Evolutionary conservation across 768 basidiomycete species (phyloP).

Genomic region (Leccinum ochraceum): DNA sequence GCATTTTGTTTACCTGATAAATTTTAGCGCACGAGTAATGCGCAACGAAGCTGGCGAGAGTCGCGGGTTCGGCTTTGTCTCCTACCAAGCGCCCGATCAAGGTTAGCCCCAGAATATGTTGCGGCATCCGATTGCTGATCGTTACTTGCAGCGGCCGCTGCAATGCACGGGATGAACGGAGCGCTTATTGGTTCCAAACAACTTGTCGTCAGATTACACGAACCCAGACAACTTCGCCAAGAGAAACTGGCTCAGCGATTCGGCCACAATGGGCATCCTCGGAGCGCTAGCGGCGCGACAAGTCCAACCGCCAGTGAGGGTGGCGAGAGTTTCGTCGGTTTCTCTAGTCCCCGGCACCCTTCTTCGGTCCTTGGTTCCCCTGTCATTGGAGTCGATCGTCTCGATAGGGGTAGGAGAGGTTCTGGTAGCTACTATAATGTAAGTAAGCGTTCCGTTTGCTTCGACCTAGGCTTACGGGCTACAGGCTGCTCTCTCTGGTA

Average conservation of each 20-base stretch:
- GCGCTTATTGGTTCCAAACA: conserved; percentile 68
- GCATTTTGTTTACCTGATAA: background rate
- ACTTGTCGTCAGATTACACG: conserved; percentile 84
- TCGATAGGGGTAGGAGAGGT: conserved; percentile 69
- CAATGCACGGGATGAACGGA: conserved; percentile 84
- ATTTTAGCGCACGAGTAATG: conserved; percentile 83
- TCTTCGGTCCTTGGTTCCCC: conserved; percentile 57
- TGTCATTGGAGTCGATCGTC: conserved; percentile 53
- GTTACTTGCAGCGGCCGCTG: conserved; percentile 55
- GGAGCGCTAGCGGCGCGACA: conserved; percentile 80
- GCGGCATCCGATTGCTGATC: conserved; percentile 3
- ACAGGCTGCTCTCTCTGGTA: conserved; percentile 81
- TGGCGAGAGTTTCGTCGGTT: conserved; percentile 72
- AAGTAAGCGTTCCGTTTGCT: conserved; percentile 20
- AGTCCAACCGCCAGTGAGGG: conserved; percentile 83
- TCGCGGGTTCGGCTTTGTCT: conserved; percentile 91
- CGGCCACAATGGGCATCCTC: conserved; percentile 75
- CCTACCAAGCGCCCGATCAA: conserved; percentile 81
- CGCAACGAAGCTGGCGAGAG: conserved; percentile 78
- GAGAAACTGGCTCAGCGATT: conserved; percentile 88
- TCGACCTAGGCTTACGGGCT: conserved; percentile 4
- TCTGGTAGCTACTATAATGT: conserved; percentile 90
- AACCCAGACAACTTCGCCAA: conserved; percentile 88
- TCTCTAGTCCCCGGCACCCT: conserved; percentile 69
- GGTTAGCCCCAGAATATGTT: conserved; percentile 41